Evolutionary conservation across 2,329 filamentous ascomycete species (phyloP).

Genomic region (Hymenoscyphus infarciens): DNA sequence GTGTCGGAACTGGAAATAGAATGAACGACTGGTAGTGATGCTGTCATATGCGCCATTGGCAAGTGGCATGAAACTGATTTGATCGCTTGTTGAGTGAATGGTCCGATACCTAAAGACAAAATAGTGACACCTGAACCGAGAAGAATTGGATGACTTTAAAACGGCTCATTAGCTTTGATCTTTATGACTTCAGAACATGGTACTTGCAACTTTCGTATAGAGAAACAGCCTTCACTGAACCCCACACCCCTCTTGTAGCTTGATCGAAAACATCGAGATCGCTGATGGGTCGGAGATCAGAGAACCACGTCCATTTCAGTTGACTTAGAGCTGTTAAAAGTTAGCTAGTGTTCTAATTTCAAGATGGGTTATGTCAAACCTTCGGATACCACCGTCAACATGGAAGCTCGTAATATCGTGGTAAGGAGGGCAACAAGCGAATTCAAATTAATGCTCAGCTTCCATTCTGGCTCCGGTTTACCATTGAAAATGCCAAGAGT

Average conservation of each 20-base stretch:
- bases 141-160: not conserved
- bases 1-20: not conserved
- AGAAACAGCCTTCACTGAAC: not conserved
- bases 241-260: not conserved
- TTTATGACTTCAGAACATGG: not conserved
- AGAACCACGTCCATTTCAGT: constrained; percentile 21
- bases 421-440: constrained; percentile 33
- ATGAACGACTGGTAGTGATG: not conserved
- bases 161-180: not conserved
- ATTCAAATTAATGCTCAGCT: constrained; percentile 35
- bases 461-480: constrained; percentile 33
- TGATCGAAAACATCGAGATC: constrained; percentile 14
- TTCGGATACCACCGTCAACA: constrained; percentile 20
- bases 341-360: not conserved
- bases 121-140: not conserved
- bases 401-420: constrained; percentile 33
- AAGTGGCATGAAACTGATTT: not conserved
- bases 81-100: constrained; percentile 6
- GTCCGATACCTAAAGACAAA: constrained; percentile 2
- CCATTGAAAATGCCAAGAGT: constrained; percentile 33
- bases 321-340: constrained; percentile 8
- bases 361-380: not conserved
- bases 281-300: not conserved
- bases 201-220: not conserved
- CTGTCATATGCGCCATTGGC: not conserved